Evolutionary conservation across 192 early-diverging fungal species (phyloP), one percentile per base, ranked within the genome.

Genomic region (Rhizophagus clarus): DNA sequence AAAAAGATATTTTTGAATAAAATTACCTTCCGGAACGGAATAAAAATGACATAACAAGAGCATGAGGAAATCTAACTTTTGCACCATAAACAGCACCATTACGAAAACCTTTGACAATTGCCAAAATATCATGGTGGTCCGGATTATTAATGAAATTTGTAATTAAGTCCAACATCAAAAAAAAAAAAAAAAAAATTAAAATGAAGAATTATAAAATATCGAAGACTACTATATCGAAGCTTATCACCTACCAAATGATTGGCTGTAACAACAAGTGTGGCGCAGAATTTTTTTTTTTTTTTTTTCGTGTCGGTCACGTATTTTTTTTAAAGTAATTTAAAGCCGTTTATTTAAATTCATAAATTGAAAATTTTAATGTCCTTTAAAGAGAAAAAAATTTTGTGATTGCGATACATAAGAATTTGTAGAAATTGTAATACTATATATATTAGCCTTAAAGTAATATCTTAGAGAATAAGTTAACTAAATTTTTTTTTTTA

Each of bases 71-170:
- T 61, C 97, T 88, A 75, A 99, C 92, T 85, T 98, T 97, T 64
- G 96, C 94, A 40, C 96, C 97, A 79, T 99, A 99, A 12, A 99
- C 97, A 62, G 95, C 89, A 76, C 97, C 97, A 84, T 97, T 99
- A 74, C 97, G 89, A 76, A 95, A 93, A 26, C 96, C 96, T 84
- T 98, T 98, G 68, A 98, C 83, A 47, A 98, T 92, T 32, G 94
- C 85, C 51, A 98, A 88, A 12, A 94, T 34, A 76, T 95, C 93
- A 86, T 94, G 94, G 87, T 94, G 90, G 72, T 88, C 84, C n/a
- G 95, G 95, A 76, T 91, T 87, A 70, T 92, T 90, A 34, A 92
- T 82, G 72, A 92, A 87, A 9, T 83, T 31, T 31, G 85, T 84
- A 26, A 88, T 74, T 56, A 77, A 74, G 29, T 90, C 86, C 80